phyloP scores from a whole-genome alignment of 1,139 yeast species.

The Blastobotrys malaysiensis region DNA sequence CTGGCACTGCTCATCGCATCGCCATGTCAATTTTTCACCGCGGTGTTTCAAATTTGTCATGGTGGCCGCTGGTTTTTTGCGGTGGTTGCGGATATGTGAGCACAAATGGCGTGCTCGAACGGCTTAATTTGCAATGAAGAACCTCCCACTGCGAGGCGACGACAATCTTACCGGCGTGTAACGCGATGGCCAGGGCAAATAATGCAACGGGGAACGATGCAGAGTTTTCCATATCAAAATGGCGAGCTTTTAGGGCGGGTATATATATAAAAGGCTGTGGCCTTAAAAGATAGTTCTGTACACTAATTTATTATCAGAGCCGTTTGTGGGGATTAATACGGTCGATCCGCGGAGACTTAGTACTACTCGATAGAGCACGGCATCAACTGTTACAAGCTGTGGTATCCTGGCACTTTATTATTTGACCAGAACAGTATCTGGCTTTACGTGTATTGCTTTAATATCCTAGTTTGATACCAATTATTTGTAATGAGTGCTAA shows the following conservation, averaged over 20 bases:
- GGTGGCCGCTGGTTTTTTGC: background rate
- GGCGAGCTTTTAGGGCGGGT: background rate
- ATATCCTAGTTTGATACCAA: background rate
- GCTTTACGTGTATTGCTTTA: too few species aligned
- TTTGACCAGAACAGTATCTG: too few species aligned
- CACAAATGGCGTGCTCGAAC: background rate
- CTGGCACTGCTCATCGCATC: background rate
- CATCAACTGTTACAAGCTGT: background rate
- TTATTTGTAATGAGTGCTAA: background rate
- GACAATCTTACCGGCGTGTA: background rate
- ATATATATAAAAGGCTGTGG: background rate
- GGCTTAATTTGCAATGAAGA: background rate
- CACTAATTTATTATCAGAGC: background rate
- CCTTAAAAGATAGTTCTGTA: background rate
- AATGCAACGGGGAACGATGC: background rate
- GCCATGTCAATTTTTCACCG: background rate
- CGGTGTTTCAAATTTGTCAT: background rate
- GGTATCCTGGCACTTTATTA: too few species aligned
- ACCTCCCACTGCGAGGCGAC: background rate
- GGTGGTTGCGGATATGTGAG: background rate
- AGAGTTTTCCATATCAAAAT: background rate
- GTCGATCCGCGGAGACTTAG: background rate
- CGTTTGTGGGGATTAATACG: background rate
- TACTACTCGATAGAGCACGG: background rate
- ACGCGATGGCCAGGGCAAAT: background rate